These are phyloP conservation scores for Melaleuca quinquenervia DNA, from an alignment of 345 rosid species.

Conservation along the genomic window DNA sequence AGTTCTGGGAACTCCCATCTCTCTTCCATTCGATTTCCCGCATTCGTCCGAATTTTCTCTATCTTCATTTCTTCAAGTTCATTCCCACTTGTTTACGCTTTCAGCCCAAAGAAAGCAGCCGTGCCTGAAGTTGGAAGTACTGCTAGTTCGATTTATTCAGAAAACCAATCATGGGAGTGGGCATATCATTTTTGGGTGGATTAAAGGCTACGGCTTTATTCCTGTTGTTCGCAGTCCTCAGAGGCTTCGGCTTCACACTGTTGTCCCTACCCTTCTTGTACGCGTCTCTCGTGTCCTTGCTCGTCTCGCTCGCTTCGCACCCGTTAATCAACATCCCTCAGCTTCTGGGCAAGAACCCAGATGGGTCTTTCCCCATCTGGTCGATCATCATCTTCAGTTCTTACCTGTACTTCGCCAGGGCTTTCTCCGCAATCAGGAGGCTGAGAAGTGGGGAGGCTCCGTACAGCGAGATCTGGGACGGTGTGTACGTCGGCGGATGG, in stretches of 20 bases:
- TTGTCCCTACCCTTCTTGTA: slow-evolving; percentile 40
- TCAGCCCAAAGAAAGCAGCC: background rate
- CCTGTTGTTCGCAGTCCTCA: slow-evolving; percentile 16
- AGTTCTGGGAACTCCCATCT: too few species aligned
- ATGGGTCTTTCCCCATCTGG: slow-evolving; percentile 59
- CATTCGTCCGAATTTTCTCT: background rate
- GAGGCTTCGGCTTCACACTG: slow-evolving; percentile 13
- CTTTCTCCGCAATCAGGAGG: slow-evolving; percentile 33
- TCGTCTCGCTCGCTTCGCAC: slow-evolving; percentile 27
- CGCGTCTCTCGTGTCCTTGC: slow-evolving; percentile 27
- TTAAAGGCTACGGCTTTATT: slow-evolving; percentile 22
- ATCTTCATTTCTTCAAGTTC: background rate
- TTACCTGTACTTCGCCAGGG: slow-evolving; percentile 34
- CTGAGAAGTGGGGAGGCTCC: slow-evolving; percentile 40
- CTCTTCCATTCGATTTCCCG: background rate
- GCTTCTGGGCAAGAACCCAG: slow-evolving; percentile 48
- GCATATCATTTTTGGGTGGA: slow-evolving; percentile 29
- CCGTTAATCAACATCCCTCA: slow-evolving; percentile 34
- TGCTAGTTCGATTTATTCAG: background rate
- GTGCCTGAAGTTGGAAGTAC: background rate
- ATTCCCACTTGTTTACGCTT: background rate
- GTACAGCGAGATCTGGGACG: slow-evolving; percentile 37
- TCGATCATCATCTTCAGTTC: slow-evolving; percentile 44
- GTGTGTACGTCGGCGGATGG: slow-evolving; percentile 68
- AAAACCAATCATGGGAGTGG: slow-evolving; percentile 32